Base-by-base conservation (phyloP, 495 filamentous ascomycete genomes). In the Podospora conica region DNA sequence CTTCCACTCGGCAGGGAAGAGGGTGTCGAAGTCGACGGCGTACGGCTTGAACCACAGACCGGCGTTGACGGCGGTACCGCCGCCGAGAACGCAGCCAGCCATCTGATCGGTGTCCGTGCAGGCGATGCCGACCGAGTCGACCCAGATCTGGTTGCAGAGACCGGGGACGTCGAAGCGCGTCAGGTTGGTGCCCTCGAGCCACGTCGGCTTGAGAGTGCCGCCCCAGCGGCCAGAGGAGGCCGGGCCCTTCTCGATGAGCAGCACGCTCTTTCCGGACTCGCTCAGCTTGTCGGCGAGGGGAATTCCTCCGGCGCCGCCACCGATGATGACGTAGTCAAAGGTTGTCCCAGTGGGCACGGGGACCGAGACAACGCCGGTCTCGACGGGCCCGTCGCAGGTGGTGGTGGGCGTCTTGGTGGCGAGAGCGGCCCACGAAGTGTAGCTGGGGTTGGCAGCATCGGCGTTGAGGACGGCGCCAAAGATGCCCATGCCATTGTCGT, bases 1-100 rank as follows among this genome's bases (percentile, higher is more conserved):
- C 74, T 90, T 87, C 90, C 90, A 93, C 27, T 87, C 89, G 54
- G 77, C 56, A 6, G 90, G 90, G 78, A 91, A 93, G 67, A 89
- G 87, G 70, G 85, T 84, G 68, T 92, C 85, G 80, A 89, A 93
- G 74, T 92, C 90, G 20, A 80, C 76, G 12, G 70, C 55, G 63
- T 83, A 76, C 25, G 80, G 76, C 73, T 74, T 71, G 58, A 79
- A 84, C 80, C 80, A 84, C 28, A 84, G 71, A 29, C 79, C 84
- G 54, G 88, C 85, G 70, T 92, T 91, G 67, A 91, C 80, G n/a
- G 88, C 87, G 18, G 86, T 86, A 48, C 88, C 87, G 69, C 89
- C 63, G 31, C 63, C 63, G 22, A 64, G 63, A 9, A 64, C 63
- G 20, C 63, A 64, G 0, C 63, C 63, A 87, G 86, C 87, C 83